These are phyloP conservation scores for Chenopodium album DNA, from an alignment of 148 eudicot genomes.

Conservation along the genomic window DNA sequence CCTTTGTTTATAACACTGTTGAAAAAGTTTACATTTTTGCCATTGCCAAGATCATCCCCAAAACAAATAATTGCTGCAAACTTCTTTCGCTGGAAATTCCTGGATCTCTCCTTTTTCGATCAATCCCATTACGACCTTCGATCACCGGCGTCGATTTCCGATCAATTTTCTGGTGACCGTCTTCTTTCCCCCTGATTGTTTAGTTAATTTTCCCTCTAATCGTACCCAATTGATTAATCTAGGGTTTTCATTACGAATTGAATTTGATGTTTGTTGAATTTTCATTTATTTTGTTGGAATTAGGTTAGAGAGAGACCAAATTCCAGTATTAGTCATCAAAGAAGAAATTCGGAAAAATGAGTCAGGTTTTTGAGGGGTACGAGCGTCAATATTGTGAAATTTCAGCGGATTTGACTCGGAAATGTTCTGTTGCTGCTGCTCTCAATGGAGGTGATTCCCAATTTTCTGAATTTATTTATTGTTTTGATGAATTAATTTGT, in stretches of 20 bases:
- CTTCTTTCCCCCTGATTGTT: not conserved
- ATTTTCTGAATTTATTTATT: not conserved
- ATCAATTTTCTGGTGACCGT: conserved; percentile 4
- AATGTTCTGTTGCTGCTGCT: conserved; percentile 30
- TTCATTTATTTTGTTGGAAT: not conserved
- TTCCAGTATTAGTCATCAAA: not conserved
- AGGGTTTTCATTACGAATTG: not conserved
- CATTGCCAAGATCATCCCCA: not conserved
- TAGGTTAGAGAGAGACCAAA: not conserved
- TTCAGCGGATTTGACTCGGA: conserved; percentile 33
- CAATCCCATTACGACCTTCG: not conserved
- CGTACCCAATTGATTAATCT: not conserved
- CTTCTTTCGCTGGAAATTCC: not conserved
- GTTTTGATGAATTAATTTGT: not conserved
- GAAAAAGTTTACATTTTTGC: no score
- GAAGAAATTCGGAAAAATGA: conserved; percentile 25
- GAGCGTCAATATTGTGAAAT: conserved; percentile 39
- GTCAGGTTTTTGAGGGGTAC: conserved; percentile 36
- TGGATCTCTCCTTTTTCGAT: not conserved
- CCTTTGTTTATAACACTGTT: not conserved
- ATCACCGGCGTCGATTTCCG: conserved; percentile 3
- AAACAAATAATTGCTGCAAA: not conserved
- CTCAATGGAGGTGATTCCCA: conserved; percentile 33
- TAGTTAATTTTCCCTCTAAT: not conserved
- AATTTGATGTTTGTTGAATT: not conserved